These are phyloP conservation scores for Akanthomyces uredinophilus DNA, from an alignment of 2,329 filamentous ascomycete species.

Conservation along the genomic window DNA sequence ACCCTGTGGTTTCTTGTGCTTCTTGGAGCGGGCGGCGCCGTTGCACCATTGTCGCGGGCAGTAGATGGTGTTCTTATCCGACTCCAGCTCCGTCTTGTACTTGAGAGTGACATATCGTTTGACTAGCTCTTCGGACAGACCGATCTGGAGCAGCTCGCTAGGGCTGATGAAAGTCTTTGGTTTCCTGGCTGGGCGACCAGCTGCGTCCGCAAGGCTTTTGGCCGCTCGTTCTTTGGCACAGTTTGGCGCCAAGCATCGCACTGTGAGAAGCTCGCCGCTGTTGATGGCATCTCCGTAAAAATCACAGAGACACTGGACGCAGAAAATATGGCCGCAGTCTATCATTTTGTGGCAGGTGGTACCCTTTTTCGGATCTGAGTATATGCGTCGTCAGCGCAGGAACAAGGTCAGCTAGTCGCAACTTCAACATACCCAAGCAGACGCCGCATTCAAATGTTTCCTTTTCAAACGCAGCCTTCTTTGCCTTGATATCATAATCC, in stretches of 20 bases:
- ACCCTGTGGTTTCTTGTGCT: conserved; percentile 65
- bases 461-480: conserved; percentile 69
- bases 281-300: conserved; percentile 86
- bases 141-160: conserved; percentile 76
- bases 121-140: conserved; percentile 64
- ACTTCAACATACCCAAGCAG: conserved; percentile 56
- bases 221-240: conserved; percentile 62
- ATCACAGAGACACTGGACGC: conserved; percentile 76
- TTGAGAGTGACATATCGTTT: conserved; percentile 85
- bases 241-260: conserved; percentile 74
- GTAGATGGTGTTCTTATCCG: conserved; percentile 86
- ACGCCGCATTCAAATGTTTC: conserved; percentile 85
- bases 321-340: conserved; percentile 88
- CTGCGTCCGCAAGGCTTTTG: conserved; percentile 22
- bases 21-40: conserved; percentile 74
- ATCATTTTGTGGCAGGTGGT: conserved; percentile 72
- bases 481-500: conserved; percentile 71
- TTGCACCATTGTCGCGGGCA: conserved; percentile 92
- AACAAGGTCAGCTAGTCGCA: background rate
- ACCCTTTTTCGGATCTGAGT: conserved; percentile 80
- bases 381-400: background rate
- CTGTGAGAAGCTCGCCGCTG: conserved; percentile 72
- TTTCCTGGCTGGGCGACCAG: conserved; percentile 39
- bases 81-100: conserved; percentile 87
- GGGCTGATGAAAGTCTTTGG: conserved; percentile 68